Evolutionary conservation across 202 grass and related monocot genomes (phyloP).

Genomic region (Sporobolus alterniflorus): DNA sequence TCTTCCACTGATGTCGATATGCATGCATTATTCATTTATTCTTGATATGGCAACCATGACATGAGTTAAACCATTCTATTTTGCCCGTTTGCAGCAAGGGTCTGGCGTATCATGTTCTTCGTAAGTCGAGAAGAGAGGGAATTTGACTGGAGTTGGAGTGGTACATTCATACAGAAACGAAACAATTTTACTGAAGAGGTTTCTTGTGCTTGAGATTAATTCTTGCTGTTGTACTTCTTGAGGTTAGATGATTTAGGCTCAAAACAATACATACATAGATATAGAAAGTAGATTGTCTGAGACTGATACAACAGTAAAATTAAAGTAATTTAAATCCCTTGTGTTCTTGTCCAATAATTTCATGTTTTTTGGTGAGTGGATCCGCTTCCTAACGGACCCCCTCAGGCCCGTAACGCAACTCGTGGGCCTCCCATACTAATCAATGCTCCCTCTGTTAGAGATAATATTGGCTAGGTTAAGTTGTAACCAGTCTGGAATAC

Average conservation of each 20-base stretch:
- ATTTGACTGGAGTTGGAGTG: neutral
- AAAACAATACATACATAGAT: neutral
- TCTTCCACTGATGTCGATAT: neutral
- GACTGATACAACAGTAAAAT: neutral
- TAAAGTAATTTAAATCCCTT: neutral
- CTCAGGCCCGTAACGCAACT: neutral
- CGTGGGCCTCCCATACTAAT: neutral
- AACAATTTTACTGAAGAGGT: neutral
- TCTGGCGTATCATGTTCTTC: slow-evolving; percentile 38
- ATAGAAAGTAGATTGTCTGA: slow-evolving; percentile 4
- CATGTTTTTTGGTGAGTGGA: neutral
- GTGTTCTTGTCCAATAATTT: neutral
- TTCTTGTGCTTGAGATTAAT: neutral
- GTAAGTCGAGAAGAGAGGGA: neutral
- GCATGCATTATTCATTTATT: neutral
- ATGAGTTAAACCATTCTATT: neutral
- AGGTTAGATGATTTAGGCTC: neutral
- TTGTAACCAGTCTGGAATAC: too few species aligned
- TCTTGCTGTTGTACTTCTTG: neutral
- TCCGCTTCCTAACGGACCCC: neutral
- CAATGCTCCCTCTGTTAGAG: too few species aligned
- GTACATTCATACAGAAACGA: slow-evolving; percentile 8
- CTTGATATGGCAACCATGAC: neutral
- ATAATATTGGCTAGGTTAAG: too few species aligned
- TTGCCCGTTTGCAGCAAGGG: slow-evolving; percentile 39